phyloP scores from a whole-genome alignment of 768 basidiomycete genomes.

The Podaxis sp. region DNA sequence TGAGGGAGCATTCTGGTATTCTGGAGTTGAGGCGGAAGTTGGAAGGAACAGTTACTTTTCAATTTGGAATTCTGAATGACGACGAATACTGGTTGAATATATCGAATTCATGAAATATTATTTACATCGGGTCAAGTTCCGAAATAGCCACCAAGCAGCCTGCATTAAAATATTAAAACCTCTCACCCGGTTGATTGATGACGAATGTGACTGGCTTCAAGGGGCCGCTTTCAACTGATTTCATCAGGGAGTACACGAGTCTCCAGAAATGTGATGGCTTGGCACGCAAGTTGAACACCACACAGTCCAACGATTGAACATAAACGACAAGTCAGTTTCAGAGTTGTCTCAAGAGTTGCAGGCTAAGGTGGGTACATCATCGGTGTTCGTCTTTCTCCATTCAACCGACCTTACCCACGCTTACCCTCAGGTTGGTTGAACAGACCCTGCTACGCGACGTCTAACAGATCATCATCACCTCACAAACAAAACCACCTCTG shows the following conservation, averaged over 20 bases:
- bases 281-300: background rate
- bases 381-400: slow-evolving; percentile 11
- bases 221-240: background rate
- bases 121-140: background rate
- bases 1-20: background rate
- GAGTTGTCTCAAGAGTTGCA: background rate
- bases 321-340: background rate
- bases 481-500: background rate
- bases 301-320: background rate
- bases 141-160: background rate
- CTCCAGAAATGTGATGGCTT: background rate
- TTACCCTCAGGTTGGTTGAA: background rate
- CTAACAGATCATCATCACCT: background rate
- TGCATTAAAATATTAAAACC: background rate
- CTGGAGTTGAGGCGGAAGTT: background rate
- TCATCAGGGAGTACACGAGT: background rate
- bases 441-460: slow-evolving; percentile 4
- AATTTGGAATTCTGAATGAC: background rate
- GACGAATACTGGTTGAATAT: background rate
- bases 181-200: background rate
- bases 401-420: slow-evolving; percentile 13
- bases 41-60: background rate
- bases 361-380: background rate
- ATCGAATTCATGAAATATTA: background rate
- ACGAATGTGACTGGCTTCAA: background rate